Evolutionary conservation across 2,329 filamentous ascomycete species (phyloP), one percentile per base, ranked within the genome.

Genomic region (Cadophora luteo-olivacea): DNA sequence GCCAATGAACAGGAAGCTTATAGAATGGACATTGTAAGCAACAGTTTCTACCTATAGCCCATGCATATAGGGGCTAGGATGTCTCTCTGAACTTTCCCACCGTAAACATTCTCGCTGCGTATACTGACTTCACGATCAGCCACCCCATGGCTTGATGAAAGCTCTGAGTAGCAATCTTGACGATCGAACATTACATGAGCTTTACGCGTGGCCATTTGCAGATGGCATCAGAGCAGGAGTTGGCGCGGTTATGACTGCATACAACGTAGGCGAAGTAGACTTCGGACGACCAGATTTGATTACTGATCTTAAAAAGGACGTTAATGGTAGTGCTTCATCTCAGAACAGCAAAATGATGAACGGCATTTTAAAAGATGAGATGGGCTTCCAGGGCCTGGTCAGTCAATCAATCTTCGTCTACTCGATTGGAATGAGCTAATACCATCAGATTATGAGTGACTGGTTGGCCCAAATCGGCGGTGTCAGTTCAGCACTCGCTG

Each of bases 161-260:
- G 78, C 76, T 16, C 68, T 78, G 2, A 80, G 77, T 68, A 80
- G 79, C 25, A 87, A 88, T 72, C 83, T 87, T 16, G 85, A 88
- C 64, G 88, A 90, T 76, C 80, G 87, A 7, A 86, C 87, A 9
- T 79, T 89, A 68, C 87, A 89, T 74, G 88, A 89, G 74, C 79
- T 88, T 2, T 88, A 88, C 70, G 77, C 84, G 7, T 89, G 87
- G 87, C 86, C 87, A 1, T 89, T 89, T 77, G 84, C 84, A 38
- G 76, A 80, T 54, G 78, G 76, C 8, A 75, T 97, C 55, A 87
- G 86, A 69, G 92, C 91, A 14, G 93, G 93, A 32, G 92, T 94
- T 5, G 91, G 88, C 1, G 90, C 90, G 8, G 83, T 97, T 64
- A 97, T 97, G 93, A 94, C 92, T 77, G 87, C 89, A 1, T 97